Percentiles rank a stretch among this genome's conserved stretches.
Conservation (phyloP, 208 protist species). For the Balamuthia mandrillaris region DNA sequence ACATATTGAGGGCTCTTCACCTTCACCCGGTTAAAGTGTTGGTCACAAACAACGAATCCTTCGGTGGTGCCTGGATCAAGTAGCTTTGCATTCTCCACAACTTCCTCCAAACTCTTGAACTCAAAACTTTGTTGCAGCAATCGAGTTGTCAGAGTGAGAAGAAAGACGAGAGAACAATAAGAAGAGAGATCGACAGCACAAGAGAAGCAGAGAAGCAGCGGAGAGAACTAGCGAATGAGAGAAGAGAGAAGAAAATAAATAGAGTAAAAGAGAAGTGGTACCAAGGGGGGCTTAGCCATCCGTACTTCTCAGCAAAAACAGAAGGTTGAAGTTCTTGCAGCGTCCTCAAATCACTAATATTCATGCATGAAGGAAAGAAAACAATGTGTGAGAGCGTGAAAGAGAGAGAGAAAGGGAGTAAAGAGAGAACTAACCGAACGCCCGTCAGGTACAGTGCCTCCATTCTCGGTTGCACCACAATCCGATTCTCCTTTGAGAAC, state of each 20-base stretch:
- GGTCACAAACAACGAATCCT: neutral
- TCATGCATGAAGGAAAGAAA: neutral
- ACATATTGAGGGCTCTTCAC: neutral
- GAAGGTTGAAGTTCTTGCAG: neutral
- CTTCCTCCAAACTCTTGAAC: neutral
- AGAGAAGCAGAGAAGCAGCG: neutral
- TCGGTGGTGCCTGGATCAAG: neutral
- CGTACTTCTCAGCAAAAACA: neutral
- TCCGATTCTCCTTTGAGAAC: neutral
- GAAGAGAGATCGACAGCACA: too few species aligned
- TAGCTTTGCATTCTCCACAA: neutral
- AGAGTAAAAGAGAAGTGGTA: too few species aligned
- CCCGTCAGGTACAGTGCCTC: neutral
- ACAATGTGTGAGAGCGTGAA: neutral
- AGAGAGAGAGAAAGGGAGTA: too few species aligned
- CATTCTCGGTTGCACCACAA: neutral
- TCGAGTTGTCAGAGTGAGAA: too few species aligned
- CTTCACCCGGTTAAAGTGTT: neutral
- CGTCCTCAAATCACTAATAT: neutral
- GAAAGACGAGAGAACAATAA: too few species aligned
- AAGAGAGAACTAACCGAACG: neutral
- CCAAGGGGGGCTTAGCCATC: neutral
- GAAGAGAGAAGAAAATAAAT: neutral
- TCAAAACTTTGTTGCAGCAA: neutral
- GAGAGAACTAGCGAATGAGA: neutral